A percentile compares a stretch with the other conserved stretches of the same genome.
Conservation (phyloP, 169 alveolate species). For the Blepharisma undulans region DNA sequence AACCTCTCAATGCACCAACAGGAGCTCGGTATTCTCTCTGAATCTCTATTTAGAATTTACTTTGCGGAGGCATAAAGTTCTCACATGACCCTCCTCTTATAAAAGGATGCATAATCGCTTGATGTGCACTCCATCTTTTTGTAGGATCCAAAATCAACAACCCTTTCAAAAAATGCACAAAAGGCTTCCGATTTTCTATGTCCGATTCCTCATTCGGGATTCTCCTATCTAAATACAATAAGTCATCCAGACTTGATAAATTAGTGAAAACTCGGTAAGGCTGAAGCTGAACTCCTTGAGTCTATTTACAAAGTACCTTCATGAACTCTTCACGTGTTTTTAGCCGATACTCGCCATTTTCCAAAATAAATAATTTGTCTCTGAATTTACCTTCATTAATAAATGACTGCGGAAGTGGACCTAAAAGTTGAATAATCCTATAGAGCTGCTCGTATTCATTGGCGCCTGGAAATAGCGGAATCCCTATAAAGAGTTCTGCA, state of each 20-base stretch:
- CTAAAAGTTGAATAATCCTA: constrained; percentile 73
- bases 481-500: constrained; percentile 72
- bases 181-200: not conserved
- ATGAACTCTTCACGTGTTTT: constrained; percentile 11
- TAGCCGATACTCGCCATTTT: not conserved
- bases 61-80: not conserved
- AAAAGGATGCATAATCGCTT: constrained; percentile 34
- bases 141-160: constrained; percentile 1
- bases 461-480: constrained; percentile 83
- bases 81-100: not conserved
- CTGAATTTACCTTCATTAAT: constrained; percentile 40
- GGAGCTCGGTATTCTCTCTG: not conserved
- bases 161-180: constrained; percentile 39
- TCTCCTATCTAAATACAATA: constrained; percentile 1
- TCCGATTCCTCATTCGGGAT: constrained; percentile 9
- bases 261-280: not conserved
- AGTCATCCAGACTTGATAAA: not conserved
- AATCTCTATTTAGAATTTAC: not conserved
- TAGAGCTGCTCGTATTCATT: constrained; percentile 76
- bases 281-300: not conserved
- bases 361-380: constrained; percentile 19
- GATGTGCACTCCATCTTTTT: constrained; percentile 14
- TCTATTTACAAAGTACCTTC: not conserved
- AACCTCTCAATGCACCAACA: constrained; percentile 12
- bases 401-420: constrained; percentile 68